These are phyloP conservation scores for Aureobasidium sp. DNA, from an alignment of 2,329 filamentous ascomycete species.

Conservation along the genomic window DNA sequence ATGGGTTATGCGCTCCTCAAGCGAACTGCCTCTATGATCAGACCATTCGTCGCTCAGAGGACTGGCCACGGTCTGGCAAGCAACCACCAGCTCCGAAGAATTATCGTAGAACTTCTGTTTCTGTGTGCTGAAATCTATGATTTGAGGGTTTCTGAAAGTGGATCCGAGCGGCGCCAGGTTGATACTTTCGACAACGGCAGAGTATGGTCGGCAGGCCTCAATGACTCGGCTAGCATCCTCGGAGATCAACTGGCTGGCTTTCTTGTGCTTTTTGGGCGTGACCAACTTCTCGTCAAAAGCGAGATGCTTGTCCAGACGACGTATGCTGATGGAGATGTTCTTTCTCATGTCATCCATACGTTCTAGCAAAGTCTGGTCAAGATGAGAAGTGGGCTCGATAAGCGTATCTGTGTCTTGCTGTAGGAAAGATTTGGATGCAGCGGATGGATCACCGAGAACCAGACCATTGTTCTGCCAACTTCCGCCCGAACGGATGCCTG, in stretches of 20 bases:
- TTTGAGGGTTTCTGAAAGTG: slow-evolving; percentile 73
- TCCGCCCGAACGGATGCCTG: slow-evolving; percentile 74
- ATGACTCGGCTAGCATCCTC: slow-evolving; percentile 70
- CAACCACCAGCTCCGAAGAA: slow-evolving; percentile 78
- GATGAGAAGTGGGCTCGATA: slow-evolving; percentile 62
- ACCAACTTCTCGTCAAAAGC: slow-evolving; percentile 73
- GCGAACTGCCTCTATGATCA: slow-evolving; percentile 78
- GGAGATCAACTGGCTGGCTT: slow-evolving; percentile 77
- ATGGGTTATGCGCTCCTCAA: slow-evolving; percentile 78
- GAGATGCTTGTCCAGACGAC: slow-evolving; percentile 80
- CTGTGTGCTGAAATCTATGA: slow-evolving; percentile 79
- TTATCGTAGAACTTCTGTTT: slow-evolving; percentile 94
- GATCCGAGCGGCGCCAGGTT: slow-evolving; percentile 74
- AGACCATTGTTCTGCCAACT: slow-evolving; percentile 71
- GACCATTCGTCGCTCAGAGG: slow-evolving; percentile 94
- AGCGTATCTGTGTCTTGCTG: slow-evolving; percentile 76
- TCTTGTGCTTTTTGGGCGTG: slow-evolving; percentile 67
- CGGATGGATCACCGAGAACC: slow-evolving; percentile 56
- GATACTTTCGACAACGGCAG: slow-evolving; percentile 83
- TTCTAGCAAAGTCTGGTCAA: slow-evolving; percentile 74
- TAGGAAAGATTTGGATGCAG: slow-evolving; percentile 62
- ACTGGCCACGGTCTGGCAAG: slow-evolving; percentile 85
- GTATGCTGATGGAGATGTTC: slow-evolving; percentile 76
- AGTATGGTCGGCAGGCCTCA: slow-evolving; percentile 84
- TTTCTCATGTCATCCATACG: slow-evolving; percentile 79